Base-by-base conservation (phyloP, 2,329 filamentous ascomycete genomes). In the Ophiosphaerella narmari region DNA sequence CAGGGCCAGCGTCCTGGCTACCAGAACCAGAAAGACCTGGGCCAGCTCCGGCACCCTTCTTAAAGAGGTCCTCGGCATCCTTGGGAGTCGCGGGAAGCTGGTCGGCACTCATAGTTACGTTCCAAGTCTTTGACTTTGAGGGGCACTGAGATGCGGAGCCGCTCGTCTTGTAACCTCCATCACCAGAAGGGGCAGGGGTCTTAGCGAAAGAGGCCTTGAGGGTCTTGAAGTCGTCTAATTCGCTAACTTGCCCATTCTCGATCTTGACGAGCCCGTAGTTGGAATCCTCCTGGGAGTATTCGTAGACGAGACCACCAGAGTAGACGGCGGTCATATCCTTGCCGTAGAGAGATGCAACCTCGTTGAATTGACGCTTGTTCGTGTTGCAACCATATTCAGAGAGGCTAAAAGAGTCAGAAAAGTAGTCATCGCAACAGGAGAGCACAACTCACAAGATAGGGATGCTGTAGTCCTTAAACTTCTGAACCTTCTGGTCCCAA, bases 291-390 rank as follows among this genome's bases (percentile, higher is more conserved):
- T 88, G 78, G 8, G 89, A 87, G 80, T 96, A 99, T 77, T 97
- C 92, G 78, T 97, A 99, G 74, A 97, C 89, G 34, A 99, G 84
- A 73, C 94, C 94, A 66, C 94, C 94, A 35, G 92, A 97, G 83
- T 96, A 97, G 66, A 97, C 91, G 14, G 74, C 63, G 7, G 88
- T 91, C 93, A 97, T 97, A 52, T 96, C 73, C 16, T 75, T 76
- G 75, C 79, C 84, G 87, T 97, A 97, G 50, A 99, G 81, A 39
- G 92, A 81, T 40, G 75, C 75, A 44, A 97, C 77, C 78, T 97
- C 93, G 52, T 85, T 80, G 68, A 96, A 99, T 67, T 87, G 79
- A 64, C 93, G 92, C 52, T 79, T 84, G 80, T 90, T 91, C 70
- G 83, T 88, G 76, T 84, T 87, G 81, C 94, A 99, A 55, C 94